Evolutionary conservation across 2,329 filamentous ascomycete genomes (phyloP).

Genomic region (Calonectria honghensis): DNA sequence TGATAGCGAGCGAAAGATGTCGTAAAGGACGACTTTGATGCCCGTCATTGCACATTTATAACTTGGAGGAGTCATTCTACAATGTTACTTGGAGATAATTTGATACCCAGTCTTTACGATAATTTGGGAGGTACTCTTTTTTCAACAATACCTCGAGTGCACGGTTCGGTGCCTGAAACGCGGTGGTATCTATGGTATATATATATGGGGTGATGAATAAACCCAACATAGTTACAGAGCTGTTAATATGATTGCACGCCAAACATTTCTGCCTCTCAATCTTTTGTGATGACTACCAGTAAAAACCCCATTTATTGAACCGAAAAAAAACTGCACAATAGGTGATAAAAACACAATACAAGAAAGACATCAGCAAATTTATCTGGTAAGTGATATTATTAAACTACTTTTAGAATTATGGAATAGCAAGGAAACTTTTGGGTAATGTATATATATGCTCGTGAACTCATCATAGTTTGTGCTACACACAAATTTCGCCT

Average conservation of each 20-base stretch:
- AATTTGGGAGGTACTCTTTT: slow-evolving; percentile 12
- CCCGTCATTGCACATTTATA: background rate
- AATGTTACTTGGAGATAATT: slow-evolving; percentile 20
- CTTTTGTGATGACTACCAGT: background rate
- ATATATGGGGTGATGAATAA: background rate
- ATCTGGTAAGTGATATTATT: no score
- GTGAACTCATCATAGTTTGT: background rate
- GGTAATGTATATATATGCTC: background rate
- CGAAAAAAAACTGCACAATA: background rate
- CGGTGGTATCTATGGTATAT: slow-evolving; percentile 14
- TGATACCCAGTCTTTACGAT: slow-evolving; percentile 42
- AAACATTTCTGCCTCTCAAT: background rate
- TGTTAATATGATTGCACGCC: slow-evolving; percentile 23
- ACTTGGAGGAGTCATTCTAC: background rate
- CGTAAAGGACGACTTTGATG: background rate
- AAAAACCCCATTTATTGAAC: no score
- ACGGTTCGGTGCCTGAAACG: background rate
- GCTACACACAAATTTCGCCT: background rate
- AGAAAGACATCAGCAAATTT: no score
- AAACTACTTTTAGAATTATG: background rate
- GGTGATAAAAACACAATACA: background rate
- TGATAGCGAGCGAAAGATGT: slow-evolving; percentile 41
- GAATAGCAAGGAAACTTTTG: background rate
- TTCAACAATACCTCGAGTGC: background rate
- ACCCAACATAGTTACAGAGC: slow-evolving; percentile 21